Conservation (phyloP, 108 stramenopile species). For the Hondaea fermentalgiana region DNA sequence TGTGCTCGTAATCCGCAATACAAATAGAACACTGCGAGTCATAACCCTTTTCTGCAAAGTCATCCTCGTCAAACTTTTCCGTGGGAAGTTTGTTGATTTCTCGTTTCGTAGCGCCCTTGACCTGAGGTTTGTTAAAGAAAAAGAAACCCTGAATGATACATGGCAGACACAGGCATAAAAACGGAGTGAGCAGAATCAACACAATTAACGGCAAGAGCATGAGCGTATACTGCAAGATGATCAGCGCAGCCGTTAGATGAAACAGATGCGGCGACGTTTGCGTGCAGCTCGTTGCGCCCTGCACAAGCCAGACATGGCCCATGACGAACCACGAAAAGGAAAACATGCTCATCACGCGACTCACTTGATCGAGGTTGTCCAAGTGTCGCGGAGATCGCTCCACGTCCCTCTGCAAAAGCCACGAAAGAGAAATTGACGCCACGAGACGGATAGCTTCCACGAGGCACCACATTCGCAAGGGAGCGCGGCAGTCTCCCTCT, state of each 20-base stretch:
- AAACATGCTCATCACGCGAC: background rate
- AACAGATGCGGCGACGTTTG: constrained; percentile 1
- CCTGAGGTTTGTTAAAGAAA: background rate
- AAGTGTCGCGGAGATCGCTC: background rate
- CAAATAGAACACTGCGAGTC: constrained; percentile 68
- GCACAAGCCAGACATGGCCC: constrained; percentile 5
- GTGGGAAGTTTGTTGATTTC: constrained; percentile 15
- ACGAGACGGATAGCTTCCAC: background rate
- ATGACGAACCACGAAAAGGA: constrained; percentile 6
- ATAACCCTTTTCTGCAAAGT: constrained; percentile 28
- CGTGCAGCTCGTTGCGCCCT: background rate
- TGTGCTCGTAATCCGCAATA: constrained; percentile 69
- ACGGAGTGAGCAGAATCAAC: background rate
- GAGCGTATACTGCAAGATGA: background rate
- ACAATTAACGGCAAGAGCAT: constrained; percentile 6
- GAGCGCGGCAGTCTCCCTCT: background rate
- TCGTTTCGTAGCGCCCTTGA: background rate
- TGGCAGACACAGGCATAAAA: constrained; percentile 7
- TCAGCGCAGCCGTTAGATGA: background rate
- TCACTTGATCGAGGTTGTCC: background rate
- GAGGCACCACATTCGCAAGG: background rate
- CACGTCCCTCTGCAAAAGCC: background rate
- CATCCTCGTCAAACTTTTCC: background rate
- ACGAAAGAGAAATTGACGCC: background rate
- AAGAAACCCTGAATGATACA: background rate